Evolutionary conservation across 176 grass and related monocot genomes (phyloP).

Genomic region (Musa troglodytarum): DNA sequence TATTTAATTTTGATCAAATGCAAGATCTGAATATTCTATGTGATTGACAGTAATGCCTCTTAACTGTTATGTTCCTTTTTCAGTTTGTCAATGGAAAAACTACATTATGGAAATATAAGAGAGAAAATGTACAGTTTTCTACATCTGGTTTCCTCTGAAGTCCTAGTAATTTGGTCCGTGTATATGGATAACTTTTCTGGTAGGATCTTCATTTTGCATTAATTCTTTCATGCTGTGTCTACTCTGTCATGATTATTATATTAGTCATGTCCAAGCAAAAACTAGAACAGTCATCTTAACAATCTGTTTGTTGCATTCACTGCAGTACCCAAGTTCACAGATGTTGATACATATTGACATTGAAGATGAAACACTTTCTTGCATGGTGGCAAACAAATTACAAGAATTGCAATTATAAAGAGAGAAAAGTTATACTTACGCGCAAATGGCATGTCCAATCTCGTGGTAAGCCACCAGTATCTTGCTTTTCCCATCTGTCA

Average conservation of each 20-base stretch:
- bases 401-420: not conserved
- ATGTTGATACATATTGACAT: too few relatives aligned
- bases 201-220: too few relatives aligned
- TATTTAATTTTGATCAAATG: too few relatives aligned
- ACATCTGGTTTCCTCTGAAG: not conserved
- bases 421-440: slow-evolving; percentile 25
- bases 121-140: not conserved
- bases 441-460: slow-evolving; percentile 83
- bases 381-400: not conserved
- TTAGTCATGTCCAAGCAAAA: too few relatives aligned
- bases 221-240: too few relatives aligned
- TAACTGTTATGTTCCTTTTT: not conserved
- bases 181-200: too few relatives aligned
- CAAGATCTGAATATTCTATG: too few relatives aligned
- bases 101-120: not conserved
- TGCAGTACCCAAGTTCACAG: too few relatives aligned
- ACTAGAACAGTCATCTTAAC: too few relatives aligned
- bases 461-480: slow-evolving; percentile 77
- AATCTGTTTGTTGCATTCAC: too few relatives aligned
- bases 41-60: too few relatives aligned
- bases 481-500: slow-evolving; percentile 79
- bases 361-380: not conserved
- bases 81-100: not conserved
- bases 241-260: too few relatives aligned
- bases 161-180: not conserved